These are phyloP conservation scores for Beta lomatogona DNA, from an alignment of 179 eudicot species.

Conservation along the genomic window DNA sequence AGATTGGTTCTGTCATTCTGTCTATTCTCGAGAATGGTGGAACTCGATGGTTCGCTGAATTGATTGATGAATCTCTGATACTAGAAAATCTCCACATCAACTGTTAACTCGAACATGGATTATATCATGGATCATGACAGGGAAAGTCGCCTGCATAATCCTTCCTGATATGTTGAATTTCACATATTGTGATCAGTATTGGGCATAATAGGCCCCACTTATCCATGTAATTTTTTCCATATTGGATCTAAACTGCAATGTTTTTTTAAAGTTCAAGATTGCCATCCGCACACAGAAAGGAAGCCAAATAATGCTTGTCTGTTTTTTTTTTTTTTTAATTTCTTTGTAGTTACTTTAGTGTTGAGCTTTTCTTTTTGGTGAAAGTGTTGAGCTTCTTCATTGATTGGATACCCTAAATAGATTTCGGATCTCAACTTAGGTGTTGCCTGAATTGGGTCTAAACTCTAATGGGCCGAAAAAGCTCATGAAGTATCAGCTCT, in stretches of 20 bases:
- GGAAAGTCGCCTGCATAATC: neutral
- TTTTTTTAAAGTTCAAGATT: neutral
- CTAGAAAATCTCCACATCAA: neutral
- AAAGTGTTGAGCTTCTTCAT: too few species aligned
- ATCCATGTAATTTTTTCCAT: neutral
- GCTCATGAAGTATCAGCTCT: too few species aligned
- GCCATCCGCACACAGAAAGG: neutral
- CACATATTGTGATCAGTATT: conserved; percentile 4
- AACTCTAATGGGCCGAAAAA: too few species aligned
- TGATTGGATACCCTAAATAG: too few species aligned
- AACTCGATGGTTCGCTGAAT: neutral
- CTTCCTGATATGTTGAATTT: neutral
- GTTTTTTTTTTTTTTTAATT: neutral
- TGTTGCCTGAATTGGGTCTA: too few species aligned
- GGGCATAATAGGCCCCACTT: neutral
- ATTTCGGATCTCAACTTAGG: too few species aligned
- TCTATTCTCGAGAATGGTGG: neutral
- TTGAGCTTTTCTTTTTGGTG: too few species aligned
- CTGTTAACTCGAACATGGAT: neutral
- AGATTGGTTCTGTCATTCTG: neutral
- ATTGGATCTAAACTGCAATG: too few species aligned
- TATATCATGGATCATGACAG: neutral
- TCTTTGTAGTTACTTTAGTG: too few species aligned
- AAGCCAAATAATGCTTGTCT: too few species aligned
- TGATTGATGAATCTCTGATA: neutral